Percentiles rank a stretch among this genome's conserved stretches.
phyloP scores from a whole-genome alignment of 176 grass and related monocot genomes.

The Chrysopogon serrulatus region DNA sequence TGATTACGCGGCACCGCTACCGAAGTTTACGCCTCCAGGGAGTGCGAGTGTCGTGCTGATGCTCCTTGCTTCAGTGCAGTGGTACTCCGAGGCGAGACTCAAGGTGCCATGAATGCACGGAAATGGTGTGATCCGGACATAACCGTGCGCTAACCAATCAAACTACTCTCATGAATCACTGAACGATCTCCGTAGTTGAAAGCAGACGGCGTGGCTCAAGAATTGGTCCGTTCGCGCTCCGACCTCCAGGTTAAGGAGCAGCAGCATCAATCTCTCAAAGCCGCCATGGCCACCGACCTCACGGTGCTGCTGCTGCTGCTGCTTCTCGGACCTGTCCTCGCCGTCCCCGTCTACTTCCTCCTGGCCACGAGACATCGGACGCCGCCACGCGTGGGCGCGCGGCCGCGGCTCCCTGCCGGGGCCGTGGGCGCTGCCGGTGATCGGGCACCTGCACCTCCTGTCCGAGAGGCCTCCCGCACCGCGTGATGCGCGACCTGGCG shows the following conservation, averaged over 20 bases:
- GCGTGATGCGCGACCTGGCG: slow-evolving; percentile 30
- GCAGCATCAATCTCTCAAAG: background rate
- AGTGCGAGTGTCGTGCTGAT: too few species aligned
- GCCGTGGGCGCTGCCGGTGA: slow-evolving; percentile 37
- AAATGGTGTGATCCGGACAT: background rate
- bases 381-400: background rate
- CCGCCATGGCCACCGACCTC: background rate
- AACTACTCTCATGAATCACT: background rate
- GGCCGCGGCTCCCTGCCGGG: background rate
- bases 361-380: background rate
- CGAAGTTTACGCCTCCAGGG: too few species aligned
- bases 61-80: too few species aligned
- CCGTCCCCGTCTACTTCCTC: background rate
- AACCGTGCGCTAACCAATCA: background rate
- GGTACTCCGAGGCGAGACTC: background rate
- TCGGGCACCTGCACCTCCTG: slow-evolving; percentile 67
- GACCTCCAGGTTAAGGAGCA: background rate
- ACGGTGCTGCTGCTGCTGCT: background rate
- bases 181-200: background rate
- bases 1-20: too few species aligned
- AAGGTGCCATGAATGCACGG: background rate
- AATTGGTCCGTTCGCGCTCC: background rate
- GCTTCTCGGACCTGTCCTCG: background rate
- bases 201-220: background rate
- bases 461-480: slow-evolving; percentile 40